Evolutionary conservation across 441 rosid genomes (phyloP), one percentile per base, ranked within the genome.

Genomic region (Aleurites moluccanus): DNA sequence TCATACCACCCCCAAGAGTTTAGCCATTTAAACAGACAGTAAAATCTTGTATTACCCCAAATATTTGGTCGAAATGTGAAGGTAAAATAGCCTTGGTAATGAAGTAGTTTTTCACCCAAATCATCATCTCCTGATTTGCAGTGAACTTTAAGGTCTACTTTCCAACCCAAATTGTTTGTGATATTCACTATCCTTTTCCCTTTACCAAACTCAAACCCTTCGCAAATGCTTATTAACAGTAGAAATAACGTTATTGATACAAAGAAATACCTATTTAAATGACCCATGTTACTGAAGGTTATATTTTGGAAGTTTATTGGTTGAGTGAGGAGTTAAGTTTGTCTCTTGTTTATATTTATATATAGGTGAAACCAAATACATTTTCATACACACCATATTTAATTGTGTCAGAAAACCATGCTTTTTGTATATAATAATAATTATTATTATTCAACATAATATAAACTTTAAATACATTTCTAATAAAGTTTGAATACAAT

Each of bases 81-180:
- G 10, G 2, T 2, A 11, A 28, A 52, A 5, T 10, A 7, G 2
- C 13, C 2, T 2, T 5, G 8, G 4, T 30, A 23, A 15, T 40
- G 30, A 0, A 69, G 9, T 14, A 4, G 1, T 9, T 69, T 27
- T 16, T 4, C 28, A 30, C 62, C 72, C 45, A 69, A 52, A 14
- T 69, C 61, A 13, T 68, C 60, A 1, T 68, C 25, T 10, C 30
- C 16, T 20, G 60, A 68, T 13, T 61, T 61, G 60, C 75, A 72
- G 6, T 72, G 75, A 61, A 61, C 21, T 10, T 2, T 61, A 0
- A 72, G 33, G 13, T 61, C 47, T 49, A 6, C 15, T 0, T 49
- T 49, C 15, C 0, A 5, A 13, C n/a, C 20, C 53, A 49, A 0
- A 49, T 13, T 13, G 6, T 49, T 49, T 16, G 6, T 16, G 0